Evolutionary conservation across 2,329 filamentous ascomycete genomes (phyloP).

Genomic region (Aureobasidium sp.): DNA sequence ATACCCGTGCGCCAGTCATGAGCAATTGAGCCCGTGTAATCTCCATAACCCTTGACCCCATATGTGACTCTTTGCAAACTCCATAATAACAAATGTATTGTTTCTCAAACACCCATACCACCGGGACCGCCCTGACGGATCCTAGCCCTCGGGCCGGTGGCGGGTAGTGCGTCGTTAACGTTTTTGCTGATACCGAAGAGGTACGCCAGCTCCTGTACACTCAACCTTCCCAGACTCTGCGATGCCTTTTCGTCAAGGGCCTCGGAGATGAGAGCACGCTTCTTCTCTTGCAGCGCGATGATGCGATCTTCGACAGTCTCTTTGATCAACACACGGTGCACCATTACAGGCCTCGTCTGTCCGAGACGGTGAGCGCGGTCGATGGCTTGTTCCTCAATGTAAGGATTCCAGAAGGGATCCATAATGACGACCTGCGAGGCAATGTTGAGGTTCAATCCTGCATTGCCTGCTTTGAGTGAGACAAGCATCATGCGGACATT

Average conservation of each 20-base stretch:
- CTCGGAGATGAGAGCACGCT: conserved; percentile 65
- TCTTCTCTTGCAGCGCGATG: conserved; percentile 65
- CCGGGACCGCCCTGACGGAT: not conserved
- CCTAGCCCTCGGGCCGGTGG: not conserved
- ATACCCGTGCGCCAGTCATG: not conserved
- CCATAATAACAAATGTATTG: not conserved
- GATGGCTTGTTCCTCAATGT: conserved; percentile 84
- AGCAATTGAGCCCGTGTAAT: not conserved
- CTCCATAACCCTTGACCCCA: not conserved
- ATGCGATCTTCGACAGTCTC: conserved; percentile 85
- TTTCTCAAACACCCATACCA: not conserved
- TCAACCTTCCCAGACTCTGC: conserved; percentile 57
- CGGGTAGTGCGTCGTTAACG: not conserved
- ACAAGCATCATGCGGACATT: conserved; percentile 59
- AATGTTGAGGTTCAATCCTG: conserved; percentile 75
- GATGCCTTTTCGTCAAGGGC: conserved; percentile 70
- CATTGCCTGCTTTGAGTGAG: conserved; percentile 71
- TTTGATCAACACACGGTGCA: conserved; percentile 70
- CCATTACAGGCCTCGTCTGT: conserved; percentile 61
- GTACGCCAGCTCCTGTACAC: conserved; percentile 57
- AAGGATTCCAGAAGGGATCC: conserved; percentile 93
- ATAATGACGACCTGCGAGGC: conserved; percentile 83
- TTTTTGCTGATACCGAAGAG: conserved; percentile 46
- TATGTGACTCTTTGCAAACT: not conserved
- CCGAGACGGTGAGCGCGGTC: conserved; percentile 85